phyloP scores from a whole-genome alignment of 805 yeast genomes.

The Yarrowia porcina region DNA sequence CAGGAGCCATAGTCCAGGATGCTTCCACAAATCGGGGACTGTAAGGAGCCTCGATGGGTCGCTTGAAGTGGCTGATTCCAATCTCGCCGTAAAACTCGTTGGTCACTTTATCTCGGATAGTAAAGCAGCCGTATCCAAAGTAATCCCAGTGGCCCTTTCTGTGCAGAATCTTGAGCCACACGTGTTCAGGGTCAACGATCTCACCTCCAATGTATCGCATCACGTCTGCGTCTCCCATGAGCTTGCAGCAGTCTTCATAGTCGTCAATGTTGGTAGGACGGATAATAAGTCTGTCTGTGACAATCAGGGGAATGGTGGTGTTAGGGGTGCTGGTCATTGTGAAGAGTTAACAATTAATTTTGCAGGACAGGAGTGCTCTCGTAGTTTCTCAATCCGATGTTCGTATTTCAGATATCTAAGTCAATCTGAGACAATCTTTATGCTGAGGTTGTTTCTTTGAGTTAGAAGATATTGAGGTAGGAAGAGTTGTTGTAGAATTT shows the following conservation, averaged over 20 bases:
- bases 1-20: conserved; percentile 1
- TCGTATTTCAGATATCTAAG: no score
- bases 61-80: conserved; percentile 6
- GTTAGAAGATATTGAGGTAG: no score
- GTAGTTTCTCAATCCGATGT: no score
- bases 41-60: neutral
- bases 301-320: neutral
- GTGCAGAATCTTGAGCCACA: conserved; percentile 13
- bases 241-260: neutral
- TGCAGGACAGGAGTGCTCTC: no score
- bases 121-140: conserved; percentile 19
- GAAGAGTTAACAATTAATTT: no score
- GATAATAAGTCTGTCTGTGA: neutral
- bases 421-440: no score
- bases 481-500: no score
- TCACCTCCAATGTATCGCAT: conserved; percentile 14
- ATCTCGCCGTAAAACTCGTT: conserved; percentile 9
- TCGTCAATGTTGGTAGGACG: conserved; percentile 1
- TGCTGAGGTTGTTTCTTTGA: no score
- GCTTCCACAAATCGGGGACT: conserved; percentile 1
- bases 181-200: neutral
- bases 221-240: conserved; percentile 11
- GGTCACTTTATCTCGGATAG: conserved; percentile 17
- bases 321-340: neutral
- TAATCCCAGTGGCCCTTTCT: conserved; percentile 21